These are phyloP conservation scores for Microbotryum intermedium DNA, from an alignment of 1,284 basidiomycete species.

Conservation along the genomic window DNA sequence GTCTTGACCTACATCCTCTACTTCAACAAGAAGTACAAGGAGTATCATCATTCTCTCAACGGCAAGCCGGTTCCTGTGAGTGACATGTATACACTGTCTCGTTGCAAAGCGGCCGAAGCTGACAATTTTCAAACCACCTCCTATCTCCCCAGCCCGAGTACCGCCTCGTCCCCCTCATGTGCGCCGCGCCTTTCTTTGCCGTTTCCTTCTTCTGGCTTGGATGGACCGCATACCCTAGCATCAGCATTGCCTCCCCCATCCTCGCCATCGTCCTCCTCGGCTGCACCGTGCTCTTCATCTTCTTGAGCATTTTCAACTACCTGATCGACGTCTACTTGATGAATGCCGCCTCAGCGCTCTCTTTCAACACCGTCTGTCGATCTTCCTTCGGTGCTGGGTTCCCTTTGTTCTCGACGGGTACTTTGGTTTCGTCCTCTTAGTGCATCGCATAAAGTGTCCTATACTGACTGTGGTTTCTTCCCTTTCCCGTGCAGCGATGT, in stretches of 20 bases:
- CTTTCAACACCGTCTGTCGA: slow-evolving; percentile 46
- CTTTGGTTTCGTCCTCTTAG: too few relatives aligned
- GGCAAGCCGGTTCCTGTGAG: slow-evolving; percentile 25
- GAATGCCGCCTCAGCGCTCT: slow-evolving; percentile 46
- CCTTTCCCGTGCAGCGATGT: slow-evolving; percentile 47
- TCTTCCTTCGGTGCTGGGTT: slow-evolving; percentile 45
- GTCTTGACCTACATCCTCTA: slow-evolving; percentile 32
- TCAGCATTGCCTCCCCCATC: slow-evolving; percentile 25
- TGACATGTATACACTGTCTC: too few relatives aligned
- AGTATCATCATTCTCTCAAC: slow-evolving; percentile 18
- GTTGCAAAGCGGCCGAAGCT: too few relatives aligned
- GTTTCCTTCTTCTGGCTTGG: slow-evolving; percentile 42
- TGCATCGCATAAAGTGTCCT: too few relatives aligned
- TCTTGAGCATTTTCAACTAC: slow-evolving; percentile 36
- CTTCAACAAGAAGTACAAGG: slow-evolving; percentile 31
- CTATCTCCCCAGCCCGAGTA: slow-evolving; percentile 28
- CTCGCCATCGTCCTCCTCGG: slow-evolving; percentile 24
- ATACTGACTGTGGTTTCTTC: slow-evolving; percentile 34
- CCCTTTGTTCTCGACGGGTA: slow-evolving; percentile 46
- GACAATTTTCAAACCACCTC: too few relatives aligned
- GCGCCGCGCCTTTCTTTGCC: slow-evolving; percentile 37
- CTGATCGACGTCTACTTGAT: slow-evolving; percentile 23
- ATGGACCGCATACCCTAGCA: slow-evolving; percentile 33
- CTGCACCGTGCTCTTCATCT: slow-evolving; percentile 22
- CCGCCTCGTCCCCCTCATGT: slow-evolving; percentile 30